Evolutionary conservation across 2,329 filamentous ascomycete genomes (phyloP).

Genomic region (Scedosporium apiospermum): DNA sequence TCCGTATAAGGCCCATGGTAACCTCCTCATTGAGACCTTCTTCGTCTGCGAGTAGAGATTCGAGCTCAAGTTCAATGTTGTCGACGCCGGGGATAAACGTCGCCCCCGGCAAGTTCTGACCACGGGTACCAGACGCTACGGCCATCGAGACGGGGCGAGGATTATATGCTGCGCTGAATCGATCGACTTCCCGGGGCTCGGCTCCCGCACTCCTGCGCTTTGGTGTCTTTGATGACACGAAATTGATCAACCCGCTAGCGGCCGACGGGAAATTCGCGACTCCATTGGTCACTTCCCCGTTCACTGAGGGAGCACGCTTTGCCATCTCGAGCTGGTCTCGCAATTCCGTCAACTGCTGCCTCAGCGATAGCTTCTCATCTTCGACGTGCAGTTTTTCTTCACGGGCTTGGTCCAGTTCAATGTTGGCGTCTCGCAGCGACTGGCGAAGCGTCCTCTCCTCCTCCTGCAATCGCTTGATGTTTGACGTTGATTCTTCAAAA

Average conservation of each 20-base stretch:
- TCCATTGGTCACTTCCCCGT: conserved; percentile 45
- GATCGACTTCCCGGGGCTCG: conserved; percentile 75
- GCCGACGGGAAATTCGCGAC: conserved; percentile 34
- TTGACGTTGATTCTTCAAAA: conserved; percentile 82
- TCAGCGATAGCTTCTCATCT: conserved; percentile 73
- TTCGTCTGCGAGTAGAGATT: conserved; percentile 88
- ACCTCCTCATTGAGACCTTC: conserved; percentile 96
- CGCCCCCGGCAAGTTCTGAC: conserved; percentile 60
- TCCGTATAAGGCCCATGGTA: conserved; percentile 88
- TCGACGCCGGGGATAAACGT: conserved; percentile 75
- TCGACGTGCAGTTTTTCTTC: conserved; percentile 68
- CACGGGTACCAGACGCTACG: conserved; percentile 55
- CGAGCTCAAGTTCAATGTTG: conserved; percentile 89
- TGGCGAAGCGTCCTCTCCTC: conserved; percentile 83
- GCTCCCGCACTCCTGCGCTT: conserved; percentile 88
- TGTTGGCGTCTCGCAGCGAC: conserved; percentile 65
- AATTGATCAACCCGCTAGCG: conserved; percentile 78
- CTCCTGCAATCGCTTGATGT: conserved; percentile 89
- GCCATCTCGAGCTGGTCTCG: conserved; percentile 88
- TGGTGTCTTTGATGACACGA: conserved; percentile 94
- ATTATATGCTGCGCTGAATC: conserved; percentile 88
- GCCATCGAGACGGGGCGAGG: conserved; percentile 96
- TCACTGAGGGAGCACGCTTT: conserved; percentile 66
- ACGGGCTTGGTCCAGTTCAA: conserved; percentile 73
- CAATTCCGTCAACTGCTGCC: conserved; percentile 80